A percentile compares a stretch with the other conserved stretches of the same genome.
These are phyloP conservation scores for Fusarium tricinctum DNA, from an alignment of 2,329 filamentous ascomycete species.

Conservation along the genomic window DNA sequence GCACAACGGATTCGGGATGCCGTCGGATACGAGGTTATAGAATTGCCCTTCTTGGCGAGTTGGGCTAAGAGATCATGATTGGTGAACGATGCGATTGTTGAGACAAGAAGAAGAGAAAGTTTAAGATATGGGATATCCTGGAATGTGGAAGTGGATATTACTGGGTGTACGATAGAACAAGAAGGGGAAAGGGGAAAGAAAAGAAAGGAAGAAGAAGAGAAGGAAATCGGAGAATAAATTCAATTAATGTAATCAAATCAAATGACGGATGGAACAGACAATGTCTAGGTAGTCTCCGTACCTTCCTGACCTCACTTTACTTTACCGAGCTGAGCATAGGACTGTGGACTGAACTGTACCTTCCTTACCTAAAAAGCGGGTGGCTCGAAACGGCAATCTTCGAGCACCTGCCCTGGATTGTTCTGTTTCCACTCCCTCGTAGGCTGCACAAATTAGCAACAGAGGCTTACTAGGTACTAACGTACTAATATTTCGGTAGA, in stretches of 20 bases:
- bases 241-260: slow-evolving; percentile 13
- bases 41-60: slow-evolving; percentile 26
- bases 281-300: slow-evolving; percentile 3
- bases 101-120: slow-evolving; percentile 5
- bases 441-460: too few relatives aligned
- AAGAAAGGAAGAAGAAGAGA: not conserved
- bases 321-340: not conserved
- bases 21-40: slow-evolving; percentile 15
- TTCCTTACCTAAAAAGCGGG: slow-evolving; percentile 27
- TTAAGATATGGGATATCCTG: slow-evolving; percentile 21
- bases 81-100: slow-evolving; percentile 7
- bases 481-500: not conserved
- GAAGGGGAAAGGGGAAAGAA: slow-evolving; percentile 1
- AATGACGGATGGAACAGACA: slow-evolving; percentile 16
- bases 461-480: too few relatives aligned
- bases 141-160: slow-evolving; percentile 1
- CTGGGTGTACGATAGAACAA: not conserved
- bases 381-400: slow-evolving; percentile 29
- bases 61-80: slow-evolving; percentile 36
- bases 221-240: slow-evolving; percentile 18
- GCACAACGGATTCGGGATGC: slow-evolving; percentile 1
- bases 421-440: not conserved
- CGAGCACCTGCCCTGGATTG: slow-evolving; percentile 15
- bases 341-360: slow-evolving; percentile 4
- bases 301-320: not conserved